Evolutionary conservation across 176 grass and related monocot genomes (phyloP).

Genomic region (Lolium perenne): DNA sequence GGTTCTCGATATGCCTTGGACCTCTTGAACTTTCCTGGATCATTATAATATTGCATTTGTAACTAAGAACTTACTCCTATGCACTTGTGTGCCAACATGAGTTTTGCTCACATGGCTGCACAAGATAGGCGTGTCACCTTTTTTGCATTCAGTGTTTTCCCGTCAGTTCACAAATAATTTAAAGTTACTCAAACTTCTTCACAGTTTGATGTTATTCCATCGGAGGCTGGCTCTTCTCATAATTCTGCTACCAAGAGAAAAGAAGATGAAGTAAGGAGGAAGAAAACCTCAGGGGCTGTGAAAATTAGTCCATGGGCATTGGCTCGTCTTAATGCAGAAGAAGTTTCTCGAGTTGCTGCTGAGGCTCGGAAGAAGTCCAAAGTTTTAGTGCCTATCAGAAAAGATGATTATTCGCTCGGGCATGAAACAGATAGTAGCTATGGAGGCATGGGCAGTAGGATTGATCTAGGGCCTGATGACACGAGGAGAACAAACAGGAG

Average conservation of each 20-base stretch:
- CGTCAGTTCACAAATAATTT: slow-evolving; percentile 35
- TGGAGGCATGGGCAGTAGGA: slow-evolving; percentile 53
- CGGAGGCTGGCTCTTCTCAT: slow-evolving; percentile 78
- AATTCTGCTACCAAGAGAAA: slow-evolving; percentile 76
- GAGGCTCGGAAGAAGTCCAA: slow-evolving; percentile 91
- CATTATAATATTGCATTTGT: slow-evolving; percentile 19
- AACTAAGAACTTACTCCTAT: slow-evolving; percentile 37
- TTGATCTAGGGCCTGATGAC: slow-evolving; percentile 49
- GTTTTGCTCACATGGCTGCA: slow-evolving; percentile 2
- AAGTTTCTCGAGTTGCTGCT: slow-evolving; percentile 93
- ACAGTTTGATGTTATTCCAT: slow-evolving; percentile 94
- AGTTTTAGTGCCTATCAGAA: slow-evolving; percentile 72
- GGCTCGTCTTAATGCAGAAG: slow-evolving; percentile 95
- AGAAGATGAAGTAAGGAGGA: slow-evolving; percentile 67
- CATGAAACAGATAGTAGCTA: slow-evolving; percentile 62
- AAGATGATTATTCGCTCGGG: slow-evolving; percentile 43
- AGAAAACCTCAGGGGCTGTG: slow-evolving; percentile 64
- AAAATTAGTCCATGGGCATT: slow-evolving; percentile 97
- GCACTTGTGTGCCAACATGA: slow-evolving; percentile 18
- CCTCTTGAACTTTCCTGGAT: neutral
- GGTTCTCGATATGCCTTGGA: neutral
- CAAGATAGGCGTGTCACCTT: neutral
- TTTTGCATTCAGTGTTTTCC: slow-evolving; percentile 21
- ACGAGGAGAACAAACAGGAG: slow-evolving; percentile 61
- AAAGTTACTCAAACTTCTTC: slow-evolving; percentile 40